Evolutionary conservation across 495 filamentous ascomycete species (phyloP).

Genomic region (Platismatia glauca): DNA sequence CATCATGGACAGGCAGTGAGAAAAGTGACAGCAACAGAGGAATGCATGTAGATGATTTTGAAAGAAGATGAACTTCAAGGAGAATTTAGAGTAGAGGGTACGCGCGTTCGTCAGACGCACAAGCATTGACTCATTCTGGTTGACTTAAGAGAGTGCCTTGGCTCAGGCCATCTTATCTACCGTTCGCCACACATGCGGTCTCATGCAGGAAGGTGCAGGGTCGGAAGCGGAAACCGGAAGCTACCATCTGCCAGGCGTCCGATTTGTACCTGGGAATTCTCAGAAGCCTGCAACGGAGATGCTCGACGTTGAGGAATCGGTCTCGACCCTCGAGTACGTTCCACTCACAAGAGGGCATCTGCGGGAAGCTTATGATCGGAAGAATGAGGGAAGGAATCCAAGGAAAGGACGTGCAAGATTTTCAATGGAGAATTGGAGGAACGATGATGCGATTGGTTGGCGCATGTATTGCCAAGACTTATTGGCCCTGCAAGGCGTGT

Average conservation of each 20-base stretch:
- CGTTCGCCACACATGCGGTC: background rate
- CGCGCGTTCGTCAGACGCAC: background rate
- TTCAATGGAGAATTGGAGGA: background rate
- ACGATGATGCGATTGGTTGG: background rate
- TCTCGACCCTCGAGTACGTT: background rate
- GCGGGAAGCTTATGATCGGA: background rate
- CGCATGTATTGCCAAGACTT: background rate
- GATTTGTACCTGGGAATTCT: background rate
- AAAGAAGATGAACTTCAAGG: background rate
- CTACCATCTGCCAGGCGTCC: background rate
- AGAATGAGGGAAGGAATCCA: background rate
- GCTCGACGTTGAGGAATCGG: background rate
- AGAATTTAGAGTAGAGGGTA: background rate
- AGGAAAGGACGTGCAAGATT: background rate
- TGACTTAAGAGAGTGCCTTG: background rate
- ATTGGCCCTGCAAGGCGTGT: background rate
- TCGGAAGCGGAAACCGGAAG: background rate
- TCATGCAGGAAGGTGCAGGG: background rate
- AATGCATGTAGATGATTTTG: background rate
- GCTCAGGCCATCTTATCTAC: background rate
- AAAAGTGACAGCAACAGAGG: background rate
- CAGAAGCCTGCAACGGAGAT: background rate
- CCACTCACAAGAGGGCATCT: background rate
- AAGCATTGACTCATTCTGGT: background rate
- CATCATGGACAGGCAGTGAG: background rate